Conservation (phyloP, 2,329 filamentous ascomycete species). For the Colletotrichum scovillei region DNA sequence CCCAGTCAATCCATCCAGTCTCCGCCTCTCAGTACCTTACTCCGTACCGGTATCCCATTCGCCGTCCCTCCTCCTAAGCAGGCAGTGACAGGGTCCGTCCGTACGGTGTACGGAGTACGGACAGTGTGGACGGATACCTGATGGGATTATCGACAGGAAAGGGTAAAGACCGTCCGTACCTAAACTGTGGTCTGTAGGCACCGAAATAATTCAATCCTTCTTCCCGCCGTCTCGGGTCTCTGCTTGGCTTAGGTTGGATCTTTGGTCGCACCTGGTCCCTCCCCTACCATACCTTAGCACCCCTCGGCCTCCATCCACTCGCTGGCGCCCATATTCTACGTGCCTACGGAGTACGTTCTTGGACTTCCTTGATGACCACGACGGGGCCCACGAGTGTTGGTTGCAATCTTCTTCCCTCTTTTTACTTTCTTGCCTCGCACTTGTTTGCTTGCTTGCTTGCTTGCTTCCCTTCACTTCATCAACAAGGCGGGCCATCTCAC, state of each 20-base stretch:
- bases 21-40: too few relatives aligned
- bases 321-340: too few relatives aligned
- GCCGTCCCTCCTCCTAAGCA: too few relatives aligned
- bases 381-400: slow-evolving; percentile 8
- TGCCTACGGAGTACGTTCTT: too few relatives aligned
- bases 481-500: not conserved
- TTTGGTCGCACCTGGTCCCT: not conserved
- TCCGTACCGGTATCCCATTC: too few relatives aligned
- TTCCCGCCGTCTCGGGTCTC: slow-evolving; percentile 12
- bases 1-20: too few relatives aligned
- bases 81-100: not conserved
- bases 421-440: not conserved
- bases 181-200: slow-evolving; percentile 18
- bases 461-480: not conserved
- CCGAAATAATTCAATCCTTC: slow-evolving; percentile 28
- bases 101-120: not conserved
- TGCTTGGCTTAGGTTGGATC: not conserved
- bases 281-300: not conserved
- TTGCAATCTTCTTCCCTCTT: slow-evolving; percentile 1
- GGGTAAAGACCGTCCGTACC: slow-evolving; percentile 21
- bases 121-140: not conserved
- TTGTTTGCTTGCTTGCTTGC: not conserved
- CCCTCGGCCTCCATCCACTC: not conserved
- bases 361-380: slow-evolving; percentile 18
- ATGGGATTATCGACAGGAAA: slow-evolving; percentile 8